Conservation (phyloP, 2,329 filamentous ascomycete species). For the Diaporthe citriasiana region DNA sequence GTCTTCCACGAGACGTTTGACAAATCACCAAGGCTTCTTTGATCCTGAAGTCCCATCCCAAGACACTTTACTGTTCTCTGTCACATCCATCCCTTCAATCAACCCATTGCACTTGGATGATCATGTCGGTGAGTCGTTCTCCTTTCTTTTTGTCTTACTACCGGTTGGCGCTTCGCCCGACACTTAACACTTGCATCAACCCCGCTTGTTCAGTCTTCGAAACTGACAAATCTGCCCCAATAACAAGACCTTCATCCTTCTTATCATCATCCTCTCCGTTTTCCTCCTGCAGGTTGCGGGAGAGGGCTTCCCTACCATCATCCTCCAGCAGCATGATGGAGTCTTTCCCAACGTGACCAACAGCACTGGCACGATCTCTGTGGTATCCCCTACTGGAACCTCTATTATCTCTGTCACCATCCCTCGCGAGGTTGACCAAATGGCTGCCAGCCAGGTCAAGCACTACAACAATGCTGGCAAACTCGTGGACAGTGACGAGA, state of each 20-base stretch:
- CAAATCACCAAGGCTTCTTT: neutral
- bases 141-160: neutral
- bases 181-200: neutral
- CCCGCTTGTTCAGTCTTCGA: neutral
- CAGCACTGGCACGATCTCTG: neutral
- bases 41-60: neutral
- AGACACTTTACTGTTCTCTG: neutral
- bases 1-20: neutral
- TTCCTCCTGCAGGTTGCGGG: constrained; percentile 23
- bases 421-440: neutral
- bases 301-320: constrained; percentile 15
- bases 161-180: too few species aligned
- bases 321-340: constrained; percentile 13
- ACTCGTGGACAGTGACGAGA: neutral
- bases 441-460: constrained; percentile 4
- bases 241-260: neutral
- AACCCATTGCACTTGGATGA: neutral
- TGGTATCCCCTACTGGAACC: neutral
- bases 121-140: constrained; percentile 24
- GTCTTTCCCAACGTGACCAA: constrained; percentile 20
- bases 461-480: neutral
- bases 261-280: constrained; percentile 8
- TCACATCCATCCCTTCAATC: neutral
- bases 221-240: neutral
- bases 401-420: neutral